Evolutionary conservation across 1,284 basidiomycete species (phyloP), one percentile per base, ranked within the genome.

Genomic region (Trichosporon sp.): DNA sequence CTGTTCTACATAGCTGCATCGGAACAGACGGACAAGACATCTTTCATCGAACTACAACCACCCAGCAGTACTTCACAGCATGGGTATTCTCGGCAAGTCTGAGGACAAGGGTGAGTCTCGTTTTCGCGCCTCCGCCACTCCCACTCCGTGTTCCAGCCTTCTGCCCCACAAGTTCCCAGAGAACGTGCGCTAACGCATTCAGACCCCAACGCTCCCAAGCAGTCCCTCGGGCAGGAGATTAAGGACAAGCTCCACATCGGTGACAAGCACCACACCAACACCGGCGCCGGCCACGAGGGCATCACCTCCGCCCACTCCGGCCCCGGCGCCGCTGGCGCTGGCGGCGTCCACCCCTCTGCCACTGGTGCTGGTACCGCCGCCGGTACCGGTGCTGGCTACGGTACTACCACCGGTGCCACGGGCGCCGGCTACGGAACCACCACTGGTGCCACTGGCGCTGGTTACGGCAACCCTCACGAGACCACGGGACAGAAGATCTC

Each of bases 71-170:
- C 59, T 16, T 26, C 59, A 26, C 7, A 63, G 4, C 21, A 63
- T 63, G 59, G 59, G 59, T 37, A 32, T 63, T 31, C n/a, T 37
- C 14, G 32, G 59, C 59, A 54, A 54, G 51, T 63, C 59, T 63
- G 59, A 63, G 26, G 26, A 26, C 26, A 26, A 26, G 32, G 32
- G 59, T 63, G 32, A 63, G 59, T 63, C 32, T 35, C 11, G 16
- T n/a, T 37, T 16, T 14, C 5, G 31, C n/a, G 31, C 59, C 59
- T 11, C 31, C 21, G 59, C 59, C 59, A 63, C 59, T 35, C 21
- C 35, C 59, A 63, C 32, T 35, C 21, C 5, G 32, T 8, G 8
- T 16, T 54, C 31, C 31, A 63, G 59, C 19, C 59, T 37, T 37
- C 32, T 31, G 31, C 31, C 59, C 59, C 16, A 35, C 31, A 7